These are phyloP conservation scores for Penicillium desertorum DNA, from an alignment of 495 filamentous ascomycete genomes.

Conservation along the genomic window DNA sequence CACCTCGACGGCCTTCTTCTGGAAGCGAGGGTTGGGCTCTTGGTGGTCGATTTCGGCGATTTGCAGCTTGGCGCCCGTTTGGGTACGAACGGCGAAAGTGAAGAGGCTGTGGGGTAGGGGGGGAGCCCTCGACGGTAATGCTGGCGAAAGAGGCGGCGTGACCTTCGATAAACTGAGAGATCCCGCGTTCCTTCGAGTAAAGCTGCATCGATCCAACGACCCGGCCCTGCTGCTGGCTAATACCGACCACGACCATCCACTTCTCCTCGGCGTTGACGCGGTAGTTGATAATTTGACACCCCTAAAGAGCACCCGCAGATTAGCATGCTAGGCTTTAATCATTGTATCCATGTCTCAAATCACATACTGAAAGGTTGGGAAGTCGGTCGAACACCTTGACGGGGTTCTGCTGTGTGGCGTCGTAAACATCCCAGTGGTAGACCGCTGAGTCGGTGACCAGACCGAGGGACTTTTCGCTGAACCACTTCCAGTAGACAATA, in stretches of 20 bases:
- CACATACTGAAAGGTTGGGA: constrained; percentile 76
- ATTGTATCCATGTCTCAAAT: neutral
- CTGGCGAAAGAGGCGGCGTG: constrained; percentile 95
- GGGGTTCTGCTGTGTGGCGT: constrained; percentile 70
- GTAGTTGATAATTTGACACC: constrained; percentile 99
- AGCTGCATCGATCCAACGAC: constrained; percentile 96
- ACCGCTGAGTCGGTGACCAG: constrained; percentile 86
- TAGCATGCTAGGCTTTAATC: constrained; percentile 8
- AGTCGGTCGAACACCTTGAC: constrained; percentile 93
- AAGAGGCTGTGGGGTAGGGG: constrained; percentile 93
- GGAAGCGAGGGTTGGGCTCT: constrained; percentile 78
- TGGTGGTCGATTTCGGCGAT: constrained; percentile 97
- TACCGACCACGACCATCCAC: constrained; percentile 98
- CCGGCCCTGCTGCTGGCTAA: constrained; percentile 86
- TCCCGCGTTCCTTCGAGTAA: constrained; percentile 90
- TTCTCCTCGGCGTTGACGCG: constrained; percentile 92
- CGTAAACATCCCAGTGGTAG: constrained; percentile 97
- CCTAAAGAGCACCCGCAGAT: constrained; percentile 47
- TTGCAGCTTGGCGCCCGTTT: constrained; percentile 89
- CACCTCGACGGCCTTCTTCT: constrained; percentile 94
- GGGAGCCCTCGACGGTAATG: constrained; percentile 80
- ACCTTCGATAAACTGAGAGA: constrained; percentile 97
- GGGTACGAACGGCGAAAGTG: constrained; percentile 89
- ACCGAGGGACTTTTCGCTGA: constrained; percentile 81
- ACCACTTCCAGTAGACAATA: constrained; percentile 99